Evolutionary conservation across 768 basidiomycete species (phyloP), one percentile per base, ranked within the genome.

Genomic region (Cyclocybe cylindracea): DNA sequence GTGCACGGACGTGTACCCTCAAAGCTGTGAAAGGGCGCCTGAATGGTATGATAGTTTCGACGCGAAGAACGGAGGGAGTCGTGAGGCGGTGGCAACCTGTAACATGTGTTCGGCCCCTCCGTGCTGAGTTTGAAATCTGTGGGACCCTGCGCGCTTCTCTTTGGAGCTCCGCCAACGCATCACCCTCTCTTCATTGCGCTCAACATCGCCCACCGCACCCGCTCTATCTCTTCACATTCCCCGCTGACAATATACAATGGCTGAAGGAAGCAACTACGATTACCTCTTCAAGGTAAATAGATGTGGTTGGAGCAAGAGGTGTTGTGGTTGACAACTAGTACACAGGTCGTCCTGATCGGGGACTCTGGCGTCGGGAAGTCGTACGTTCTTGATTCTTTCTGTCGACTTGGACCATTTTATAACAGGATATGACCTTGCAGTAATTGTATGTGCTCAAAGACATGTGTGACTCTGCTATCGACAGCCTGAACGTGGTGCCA

Each of bases 291-390:
- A 99, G 84, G 96, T 95, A 46, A 32, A 44, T 44, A n/a, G 48
- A 39, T 39, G 39, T 13, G 31, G 29, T 10, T 10, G 34, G 11
- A 18, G 14, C 18, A 32, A 8, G 16, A 36, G 3, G 24, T n/a
- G 24, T 35, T 24, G 33, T 5, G 43, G 48, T 38, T 56, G 36
- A 65, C 44, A 38, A 56, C 16, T 49, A 33, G 50, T 33, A 46
- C 48, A 37, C 55, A 98, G 96, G 92, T 98, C 63, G 96, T 99
- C 62, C 84, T 99, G 59, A 98, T 98, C 77, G 96, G 96, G 68
- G 96, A 99, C 74, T 97, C 94, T 57, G 96, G 96, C 56, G 96
- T 99, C 67, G 96, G 96, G 70, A 99, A 99, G 83, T 96, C 94
- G 95, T 98, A 76, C 70, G 94, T 89, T 61, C 63, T 64, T 35